These are phyloP conservation scores for Brettanomyces naardenensis DNA, from an alignment of 805 yeast genomes.

Conservation along the genomic window DNA sequence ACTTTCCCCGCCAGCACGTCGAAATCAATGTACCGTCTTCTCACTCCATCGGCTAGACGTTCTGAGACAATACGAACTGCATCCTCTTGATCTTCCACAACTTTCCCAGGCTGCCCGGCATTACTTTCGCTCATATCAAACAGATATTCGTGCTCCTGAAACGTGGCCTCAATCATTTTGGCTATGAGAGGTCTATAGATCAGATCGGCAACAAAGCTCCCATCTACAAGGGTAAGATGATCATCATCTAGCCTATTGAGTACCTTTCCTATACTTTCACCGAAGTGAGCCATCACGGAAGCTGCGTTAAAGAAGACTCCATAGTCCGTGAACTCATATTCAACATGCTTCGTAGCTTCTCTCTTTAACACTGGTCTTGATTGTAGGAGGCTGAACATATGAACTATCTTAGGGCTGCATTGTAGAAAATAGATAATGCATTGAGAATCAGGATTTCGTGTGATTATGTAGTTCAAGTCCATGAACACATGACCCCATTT, in stretches of 20 bases:
- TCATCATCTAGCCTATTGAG: constrained; percentile 21
- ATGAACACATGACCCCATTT: constrained; percentile 72
- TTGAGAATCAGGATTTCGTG: constrained; percentile 50
- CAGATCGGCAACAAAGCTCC: neutral
- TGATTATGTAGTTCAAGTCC: constrained; percentile 71
- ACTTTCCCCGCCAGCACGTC: constrained; percentile 41
- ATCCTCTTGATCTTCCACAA: constrained; percentile 20
- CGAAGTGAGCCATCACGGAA: constrained; percentile 58
- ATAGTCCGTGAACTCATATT: constrained; percentile 84
- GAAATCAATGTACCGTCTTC: constrained; percentile 27
- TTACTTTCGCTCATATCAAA: too few species aligned
- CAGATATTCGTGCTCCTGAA: constrained; percentile 4
- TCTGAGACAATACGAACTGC: constrained; percentile 11
- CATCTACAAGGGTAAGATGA: constrained; percentile 5
- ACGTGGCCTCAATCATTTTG: constrained; percentile 6
- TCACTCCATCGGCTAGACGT: constrained; percentile 15
- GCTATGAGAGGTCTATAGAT: constrained; percentile 3
- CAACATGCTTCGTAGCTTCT: constrained; percentile 76
- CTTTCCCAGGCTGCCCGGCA: constrained; percentile 3
- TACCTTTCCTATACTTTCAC: constrained; percentile 44
- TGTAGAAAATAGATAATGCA: constrained; percentile 25
- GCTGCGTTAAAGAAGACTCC: constrained; percentile 60
- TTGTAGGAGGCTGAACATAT: constrained; percentile 61
- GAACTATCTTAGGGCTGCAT: constrained; percentile 42
- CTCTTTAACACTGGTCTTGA: constrained; percentile 70